A percentile compares a stretch with the other conserved stretches of the same genome.
phyloP scores from a whole-genome alignment of 495 filamentous ascomycete species.

The Aspergillus indologenus region DNA sequence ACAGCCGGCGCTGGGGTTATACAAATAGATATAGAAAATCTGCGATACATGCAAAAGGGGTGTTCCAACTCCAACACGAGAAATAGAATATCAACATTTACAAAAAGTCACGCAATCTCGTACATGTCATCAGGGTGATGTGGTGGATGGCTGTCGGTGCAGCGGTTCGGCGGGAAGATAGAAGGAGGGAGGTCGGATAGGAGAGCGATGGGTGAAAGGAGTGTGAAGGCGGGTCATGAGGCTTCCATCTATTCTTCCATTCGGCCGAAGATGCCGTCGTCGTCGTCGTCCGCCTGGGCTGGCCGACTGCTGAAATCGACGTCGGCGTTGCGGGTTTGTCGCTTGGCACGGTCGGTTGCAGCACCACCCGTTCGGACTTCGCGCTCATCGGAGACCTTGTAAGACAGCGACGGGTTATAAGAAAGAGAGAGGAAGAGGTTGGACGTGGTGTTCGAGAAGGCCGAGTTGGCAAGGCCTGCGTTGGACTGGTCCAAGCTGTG shows the following conservation, averaged over 20 bases:
- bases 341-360: slow-evolving; percentile 38
- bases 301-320: slow-evolving; percentile 71
- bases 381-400: slow-evolving; percentile 49
- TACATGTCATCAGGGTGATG: slow-evolving; percentile 38
- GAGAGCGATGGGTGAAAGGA: slow-evolving; percentile 6
- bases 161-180: slow-evolving; percentile 11
- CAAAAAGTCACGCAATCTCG: slow-evolving; percentile 41
- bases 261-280: slow-evolving; percentile 90
- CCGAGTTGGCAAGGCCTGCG: slow-evolving; percentile 45
- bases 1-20: neutral
- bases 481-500: slow-evolving; percentile 26
- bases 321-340: slow-evolving; percentile 62
- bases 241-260: slow-evolving; percentile 76
- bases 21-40: slow-evolving; percentile 10
- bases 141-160: slow-evolving; percentile 11
- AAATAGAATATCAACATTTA: slow-evolving; percentile 27
- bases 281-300: slow-evolving; percentile 78
- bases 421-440: slow-evolving; percentile 40
- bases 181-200: slow-evolving; percentile 6
- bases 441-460: slow-evolving; percentile 33
- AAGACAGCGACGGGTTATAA: slow-evolving; percentile 47
- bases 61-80: slow-evolving; percentile 32
- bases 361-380: slow-evolving; percentile 36
- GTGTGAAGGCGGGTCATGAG: neutral
- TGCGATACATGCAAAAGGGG: slow-evolving; percentile 27